Percentiles rank a stretch among this genome's conserved stretches.
These are phyloP conservation scores for Penicillium sp. DNA, from an alignment of 2,329 filamentous ascomycete species.

Conservation along the genomic window DNA sequence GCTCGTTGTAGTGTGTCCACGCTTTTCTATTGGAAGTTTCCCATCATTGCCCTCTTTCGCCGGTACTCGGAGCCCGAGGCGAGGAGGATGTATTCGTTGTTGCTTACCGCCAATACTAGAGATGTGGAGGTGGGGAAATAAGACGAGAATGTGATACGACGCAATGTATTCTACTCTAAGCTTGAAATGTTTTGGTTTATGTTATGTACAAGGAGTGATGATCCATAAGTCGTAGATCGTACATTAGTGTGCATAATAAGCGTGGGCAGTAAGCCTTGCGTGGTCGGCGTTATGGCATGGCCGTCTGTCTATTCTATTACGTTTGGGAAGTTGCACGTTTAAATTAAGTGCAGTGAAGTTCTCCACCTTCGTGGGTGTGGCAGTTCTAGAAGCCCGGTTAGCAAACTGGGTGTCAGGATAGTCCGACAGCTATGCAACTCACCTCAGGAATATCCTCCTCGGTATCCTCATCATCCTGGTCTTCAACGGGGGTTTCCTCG, in stretches of 20 bases:
- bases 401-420: background rate
- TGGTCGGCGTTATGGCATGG: background rate
- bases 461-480: conserved; percentile 18
- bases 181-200: background rate
- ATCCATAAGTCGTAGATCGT: background rate
- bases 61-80: background rate
- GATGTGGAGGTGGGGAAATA: background rate
- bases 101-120: background rate
- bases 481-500: conserved; percentile 11
- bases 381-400: conserved; percentile 37
- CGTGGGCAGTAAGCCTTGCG: background rate
- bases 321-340: background rate
- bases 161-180: background rate
- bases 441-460: conserved; percentile 32
- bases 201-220: background rate
- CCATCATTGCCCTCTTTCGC: background rate
- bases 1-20: background rate
- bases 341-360: conserved; percentile 44
- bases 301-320: background rate
- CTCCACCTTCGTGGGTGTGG: conserved; percentile 48
- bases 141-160: background rate
- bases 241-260: background rate
- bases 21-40: background rate
- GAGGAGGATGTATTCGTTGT: background rate
- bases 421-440: conserved; percentile 19